Conservation (phyloP, 306 rosid genomes). For the Ormosia emarginata region DNA sequence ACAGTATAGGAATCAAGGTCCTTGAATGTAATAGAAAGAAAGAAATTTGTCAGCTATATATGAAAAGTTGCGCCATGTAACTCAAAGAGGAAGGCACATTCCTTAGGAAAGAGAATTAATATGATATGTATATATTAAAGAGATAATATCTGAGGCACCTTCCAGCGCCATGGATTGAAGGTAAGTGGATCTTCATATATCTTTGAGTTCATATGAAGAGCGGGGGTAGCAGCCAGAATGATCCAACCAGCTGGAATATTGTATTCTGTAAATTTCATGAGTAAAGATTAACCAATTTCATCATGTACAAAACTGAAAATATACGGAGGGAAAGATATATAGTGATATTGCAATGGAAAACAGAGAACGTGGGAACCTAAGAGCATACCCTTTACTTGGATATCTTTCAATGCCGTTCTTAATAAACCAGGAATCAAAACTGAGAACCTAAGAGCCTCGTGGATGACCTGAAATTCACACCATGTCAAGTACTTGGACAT, state of each 20-base stretch:
- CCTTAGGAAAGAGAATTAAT: neutral
- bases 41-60: neutral
- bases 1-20: slow-evolving; percentile 21
- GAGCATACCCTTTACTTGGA: slow-evolving; percentile 23
- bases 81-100: neutral
- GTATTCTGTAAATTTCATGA: neutral
- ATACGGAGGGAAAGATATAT: neutral
- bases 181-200: slow-evolving; percentile 18
- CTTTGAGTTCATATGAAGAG: slow-evolving; percentile 20
- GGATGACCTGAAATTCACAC: neutral
- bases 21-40: neutral
- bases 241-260: slow-evolving; percentile 27
- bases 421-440: slow-evolving; percentile 9
- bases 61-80: neutral
- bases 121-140: neutral
- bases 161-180: slow-evolving; percentile 38
- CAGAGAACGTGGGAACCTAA: neutral
- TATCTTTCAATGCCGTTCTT: neutral
- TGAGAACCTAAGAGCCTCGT: slow-evolving; percentile 24
- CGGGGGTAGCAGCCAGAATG: neutral
- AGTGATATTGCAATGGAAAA: neutral
- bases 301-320: neutral
- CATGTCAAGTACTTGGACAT: neutral
- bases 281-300: neutral
- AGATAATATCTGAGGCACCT: neutral